Evolutionary conservation across 768 basidiomycete genomes (phyloP), one percentile per base, ranked within the genome.

Genomic region (Lepiota venenata): DNA sequence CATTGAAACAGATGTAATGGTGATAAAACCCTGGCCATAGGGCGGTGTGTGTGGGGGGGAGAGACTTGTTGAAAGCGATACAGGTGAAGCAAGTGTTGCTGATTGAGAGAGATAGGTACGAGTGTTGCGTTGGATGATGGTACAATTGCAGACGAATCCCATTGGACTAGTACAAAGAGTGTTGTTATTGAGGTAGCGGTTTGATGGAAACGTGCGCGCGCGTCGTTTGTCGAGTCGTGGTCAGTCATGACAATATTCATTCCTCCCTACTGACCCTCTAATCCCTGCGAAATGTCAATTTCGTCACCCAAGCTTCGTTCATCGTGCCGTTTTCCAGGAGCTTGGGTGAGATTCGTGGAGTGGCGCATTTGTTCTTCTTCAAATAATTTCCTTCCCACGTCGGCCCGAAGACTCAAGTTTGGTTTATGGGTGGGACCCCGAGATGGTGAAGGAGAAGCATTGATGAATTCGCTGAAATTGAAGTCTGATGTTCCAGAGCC

Each of bases 401-500:
- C 85, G 14, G 82, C 78, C 42, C 83, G 74, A 42, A 85, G 69
- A 55, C 81, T 81, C 39, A 76, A 59, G 55, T 76, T 80, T 36
- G 69, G 56, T 57, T 76, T 76, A 44, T 73, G 65, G 61, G 61
- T 61, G 56, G 6, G 64, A 54, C 67, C 70, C 14, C 75, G 66
- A 11, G 76, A 72, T 4, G 84, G 83, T 2, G 84, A 83, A 12
- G 85, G 85, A 21, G 87, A 88, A 36, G 84, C 83, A 60, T 89
- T 83, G 63, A 88, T 81, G 64, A 82, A 90, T 54, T 89, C 87
- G 58, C 78, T 79, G 55, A 87, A 73, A 65, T 87, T 85, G 69
- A 89, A 87, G 14, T 79, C 68, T 36, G 58, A 60, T 58, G 68
- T 36, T 36, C 58, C 52, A 42, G 54, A 60, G 49, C 59, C 58